These are phyloP conservation scores for Neopestalotiopsis clavispora DNA, from an alignment of 2,329 filamentous ascomycete genomes.

Conservation along the genomic window DNA sequence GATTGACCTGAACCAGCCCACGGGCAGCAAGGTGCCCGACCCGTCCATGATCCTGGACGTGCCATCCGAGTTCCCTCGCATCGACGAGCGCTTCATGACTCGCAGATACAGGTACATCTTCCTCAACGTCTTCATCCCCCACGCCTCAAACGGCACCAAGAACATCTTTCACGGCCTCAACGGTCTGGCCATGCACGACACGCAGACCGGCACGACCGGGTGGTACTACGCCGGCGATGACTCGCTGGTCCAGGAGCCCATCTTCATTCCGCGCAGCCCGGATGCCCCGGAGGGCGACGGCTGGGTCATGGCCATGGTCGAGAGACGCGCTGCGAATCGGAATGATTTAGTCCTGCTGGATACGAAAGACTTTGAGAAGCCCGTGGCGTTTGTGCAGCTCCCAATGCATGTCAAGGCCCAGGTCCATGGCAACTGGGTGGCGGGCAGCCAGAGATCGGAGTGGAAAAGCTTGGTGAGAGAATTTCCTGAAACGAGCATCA, in stretches of 20 bases:
- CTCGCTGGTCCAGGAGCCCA: constrained; percentile 4
- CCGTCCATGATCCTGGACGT: neutral
- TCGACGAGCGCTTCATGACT: constrained; percentile 4
- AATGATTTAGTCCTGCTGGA: neutral
- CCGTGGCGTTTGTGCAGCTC: constrained; percentile 1
- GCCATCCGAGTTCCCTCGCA: neutral
- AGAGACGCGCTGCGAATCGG: neutral
- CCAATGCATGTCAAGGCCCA: constrained; percentile 3
- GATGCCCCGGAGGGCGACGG: neutral
- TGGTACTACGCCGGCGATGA: neutral
- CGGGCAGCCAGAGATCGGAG: neutral
- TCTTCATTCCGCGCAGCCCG: neutral
- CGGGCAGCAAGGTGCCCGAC: neutral
- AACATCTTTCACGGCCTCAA: constrained; percentile 5
- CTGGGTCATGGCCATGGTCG: constrained; percentile 7
- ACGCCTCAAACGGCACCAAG: neutral
- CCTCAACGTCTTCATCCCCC: constrained; percentile 1
- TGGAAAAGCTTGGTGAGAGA: neutral
- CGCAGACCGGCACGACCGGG: neutral
- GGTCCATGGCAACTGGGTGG: neutral
- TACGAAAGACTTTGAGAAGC: constrained; percentile 2
- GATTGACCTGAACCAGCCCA: constrained; percentile 4
- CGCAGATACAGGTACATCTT: neutral
- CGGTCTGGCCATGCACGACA: constrained; percentile 3
- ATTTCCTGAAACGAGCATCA: neutral